These are phyloP conservation scores for Globisporangium viniferum DNA, from an alignment of 352 stramenopile genomes.

Conservation along the genomic window DNA sequence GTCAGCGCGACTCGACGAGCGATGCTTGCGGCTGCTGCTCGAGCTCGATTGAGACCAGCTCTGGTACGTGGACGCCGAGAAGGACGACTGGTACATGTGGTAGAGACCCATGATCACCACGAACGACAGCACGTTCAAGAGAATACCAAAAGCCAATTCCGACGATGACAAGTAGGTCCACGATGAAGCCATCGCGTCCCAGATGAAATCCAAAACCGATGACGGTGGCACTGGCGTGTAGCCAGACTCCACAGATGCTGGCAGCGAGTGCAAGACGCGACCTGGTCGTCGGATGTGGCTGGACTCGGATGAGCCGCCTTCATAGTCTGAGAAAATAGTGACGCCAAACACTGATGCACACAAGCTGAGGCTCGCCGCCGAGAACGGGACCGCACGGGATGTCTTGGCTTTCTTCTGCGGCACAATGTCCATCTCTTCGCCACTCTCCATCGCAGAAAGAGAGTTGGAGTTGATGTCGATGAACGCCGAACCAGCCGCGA, in stretches of 20 bases:
- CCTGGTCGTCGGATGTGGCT: slow-evolving; percentile 50
- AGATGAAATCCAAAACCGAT: slow-evolving; percentile 31
- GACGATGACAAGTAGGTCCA: slow-evolving; percentile 58
- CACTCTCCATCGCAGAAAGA: slow-evolving; percentile 31
- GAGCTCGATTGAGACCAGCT: not conserved
- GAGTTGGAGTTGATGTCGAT: slow-evolving; percentile 1
- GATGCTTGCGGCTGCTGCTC: not conserved
- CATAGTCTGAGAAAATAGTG: slow-evolving; percentile 61
- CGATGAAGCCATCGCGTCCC: slow-evolving; percentile 32
- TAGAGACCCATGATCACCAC: slow-evolving; percentile 62
- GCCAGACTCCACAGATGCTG: slow-evolving; percentile 22
- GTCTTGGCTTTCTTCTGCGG: slow-evolving; percentile 35
- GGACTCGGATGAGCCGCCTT: slow-evolving; percentile 29
- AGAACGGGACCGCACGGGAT: slow-evolving; percentile 41
- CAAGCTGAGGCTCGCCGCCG: slow-evolving; percentile 55
- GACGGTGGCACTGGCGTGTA: slow-evolving; percentile 30
- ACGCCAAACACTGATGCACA: slow-evolving; percentile 79
- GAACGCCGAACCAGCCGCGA: slow-evolving; percentile 15
- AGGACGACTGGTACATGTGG: slow-evolving; percentile 47
- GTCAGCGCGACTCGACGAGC: not conserved
- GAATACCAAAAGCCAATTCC: slow-evolving; percentile 58
- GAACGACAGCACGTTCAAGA: slow-evolving; percentile 73
- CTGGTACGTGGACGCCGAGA: slow-evolving; percentile 1
- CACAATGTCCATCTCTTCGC: slow-evolving; percentile 20
- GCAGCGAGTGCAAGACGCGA: slow-evolving; percentile 61